Base-by-base conservation (phyloP, 169 alveolate species). In the Theileria annulata region DNA sequence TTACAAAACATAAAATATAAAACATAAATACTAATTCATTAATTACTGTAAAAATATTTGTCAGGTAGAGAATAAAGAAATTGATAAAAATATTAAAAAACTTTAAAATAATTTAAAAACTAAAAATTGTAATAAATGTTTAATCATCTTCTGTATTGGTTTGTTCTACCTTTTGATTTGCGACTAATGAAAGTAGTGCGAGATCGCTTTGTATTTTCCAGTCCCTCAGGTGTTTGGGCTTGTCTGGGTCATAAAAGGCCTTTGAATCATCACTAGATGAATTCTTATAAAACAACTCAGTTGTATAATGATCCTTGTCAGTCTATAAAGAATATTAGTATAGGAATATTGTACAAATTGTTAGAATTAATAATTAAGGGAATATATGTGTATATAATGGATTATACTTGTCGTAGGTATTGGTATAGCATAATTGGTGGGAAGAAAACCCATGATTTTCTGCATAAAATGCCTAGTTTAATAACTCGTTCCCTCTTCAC, bases 381-480 rank as follows among this genome's bases (percentile, higher is more conserved):
- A n/a, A n/a, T n/a, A n/a, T n/a, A n/a, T n/a, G n/a, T 12, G 21
- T 33, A 27, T 25, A 8, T 21, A 17, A 64, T 37, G 3, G 17
- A 10, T 25, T 27, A 13, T 42, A 92, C 96, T 91, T 92, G 94
- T 67, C 95, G 71, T 47, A 93, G 88, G 88, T 90, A 93, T 71
- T 93, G 96, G 80, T 87, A 90, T 72, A 92, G 76, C 85, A 88
- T 73, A 21, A 93, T 71, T 4, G 96, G 96, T 23, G 95, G 95
- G 80, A 93, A 80, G n/a, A 76, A 49, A 12, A 84, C 80, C 90
- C 90, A 84, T 37, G 83, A 78, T 37, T 84, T 84, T 30, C 90
- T 64, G 60, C 90, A 84, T 6, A 84, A 59, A 47, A 84, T 71
- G 19, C 90, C 90, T 9, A 76, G 70, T 69, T 84, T 84, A 21